Base-by-base conservation (phyloP, 352 stramenopile genomes). In the Phytophthora cajani region DNA sequence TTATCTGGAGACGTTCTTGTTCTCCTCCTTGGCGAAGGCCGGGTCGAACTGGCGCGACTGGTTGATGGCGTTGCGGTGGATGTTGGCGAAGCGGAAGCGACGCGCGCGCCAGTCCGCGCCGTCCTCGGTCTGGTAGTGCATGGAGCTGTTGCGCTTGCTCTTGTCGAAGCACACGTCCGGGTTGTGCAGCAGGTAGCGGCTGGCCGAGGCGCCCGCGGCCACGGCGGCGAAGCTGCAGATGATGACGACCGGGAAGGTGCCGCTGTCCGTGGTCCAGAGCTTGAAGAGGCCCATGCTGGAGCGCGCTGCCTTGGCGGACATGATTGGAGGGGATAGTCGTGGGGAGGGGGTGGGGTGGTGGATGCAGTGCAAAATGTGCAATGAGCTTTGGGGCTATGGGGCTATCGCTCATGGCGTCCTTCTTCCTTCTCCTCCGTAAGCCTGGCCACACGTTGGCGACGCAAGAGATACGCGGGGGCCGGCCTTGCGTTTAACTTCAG, bases 41-140 rank as follows among this genome's bases (percentile, higher is more conserved):
- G 64, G 59, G 62, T 86, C 81, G 67, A 82, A 89, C 71, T 89
- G 79, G 25, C 65, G 80, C 23, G 81, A 89, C 79, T 89, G 81
- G 72, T 89, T 87, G 75, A 88, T 86, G 58, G 78, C 61, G 70
- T 88, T 86, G 69, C 76, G 77, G 55, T 74, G 71, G 53, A 85
- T 71, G 69, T 85, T 85, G 40, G 80, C 78, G 46, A 83, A 78
- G 38, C 73, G 72, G 72, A 88, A 85, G 60, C 80, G 80, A 38
- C 67, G 72, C 59, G 62, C 58, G 49, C 80, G 80, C 77, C 77
- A 87, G 32, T 74, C 70, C 12, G 60, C 57, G 32, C 75, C 78
- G 21, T 69, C 60, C 4, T 80, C 51, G 46, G 56, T 63, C 49
- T 58, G 64, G 71, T 81, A 75, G 60, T 79, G 69, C 68, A 84